These are phyloP conservation scores for Leavenworthia alabamica DNA, from an alignment of 345 rosid genomes.

Conservation along the genomic window DNA sequence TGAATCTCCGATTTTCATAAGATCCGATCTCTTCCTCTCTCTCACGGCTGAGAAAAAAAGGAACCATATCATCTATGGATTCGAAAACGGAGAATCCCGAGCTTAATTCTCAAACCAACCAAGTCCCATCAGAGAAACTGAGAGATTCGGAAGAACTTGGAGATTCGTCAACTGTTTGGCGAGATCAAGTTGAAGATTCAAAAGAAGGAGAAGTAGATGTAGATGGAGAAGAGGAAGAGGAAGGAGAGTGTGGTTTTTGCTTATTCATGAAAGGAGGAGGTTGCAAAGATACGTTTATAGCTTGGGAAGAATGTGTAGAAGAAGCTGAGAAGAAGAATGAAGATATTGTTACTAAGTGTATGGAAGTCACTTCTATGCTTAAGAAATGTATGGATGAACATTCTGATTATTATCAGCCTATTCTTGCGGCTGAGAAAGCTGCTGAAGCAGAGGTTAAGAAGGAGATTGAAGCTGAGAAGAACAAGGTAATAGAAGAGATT, in stretches of 20 bases:
- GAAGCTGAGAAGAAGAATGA: conserved; percentile 62
- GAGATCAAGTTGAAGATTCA: too few species aligned
- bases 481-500: too few species aligned
- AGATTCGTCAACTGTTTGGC: neutral
- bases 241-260: conserved; percentile 81
- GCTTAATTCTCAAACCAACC: conserved; percentile 7
- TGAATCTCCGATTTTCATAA: neutral
- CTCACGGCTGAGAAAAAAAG: neutral
- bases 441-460: conserved; percentile 51
- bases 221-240: conserved; percentile 48
- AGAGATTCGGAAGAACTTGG: neutral
- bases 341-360: conserved; percentile 71
- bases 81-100: conserved; percentile 17
- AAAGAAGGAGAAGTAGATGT: too few species aligned
- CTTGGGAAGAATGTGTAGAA: conserved; percentile 74
- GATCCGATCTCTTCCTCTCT: conserved; percentile 13
- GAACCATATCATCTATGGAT: conserved; percentile 29
- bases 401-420: conserved; percentile 69
- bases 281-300: conserved; percentile 59
- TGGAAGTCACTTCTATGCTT: conserved; percentile 44
- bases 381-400: conserved; percentile 77
- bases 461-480: too few species aligned
- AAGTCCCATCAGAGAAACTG: too few species aligned
- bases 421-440: conserved; percentile 66
- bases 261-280: conserved; percentile 92